A percentile compares a stretch with the other conserved stretches of the same genome.
Evolutionary conservation across 192 early-diverging fungal species (phyloP).

Genomic region (Borealophlyctis nickersoniae): DNA sequence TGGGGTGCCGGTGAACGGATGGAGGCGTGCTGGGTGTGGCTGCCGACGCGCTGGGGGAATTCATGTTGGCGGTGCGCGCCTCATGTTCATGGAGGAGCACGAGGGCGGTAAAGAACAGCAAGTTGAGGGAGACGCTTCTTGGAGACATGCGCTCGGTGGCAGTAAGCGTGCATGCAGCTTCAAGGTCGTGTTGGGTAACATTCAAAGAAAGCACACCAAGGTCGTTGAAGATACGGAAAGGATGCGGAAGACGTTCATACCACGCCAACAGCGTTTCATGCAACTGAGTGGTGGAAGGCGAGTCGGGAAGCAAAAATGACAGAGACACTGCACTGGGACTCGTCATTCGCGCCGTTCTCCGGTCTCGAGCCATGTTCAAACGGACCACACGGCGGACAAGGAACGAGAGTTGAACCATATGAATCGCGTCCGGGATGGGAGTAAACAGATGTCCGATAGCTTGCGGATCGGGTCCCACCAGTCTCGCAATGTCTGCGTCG

Average conservation of each 20-base stretch:
- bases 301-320: background rate
- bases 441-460: constrained; percentile 23
- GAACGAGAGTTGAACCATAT: constrained; percentile 27
- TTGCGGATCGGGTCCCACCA: no score
- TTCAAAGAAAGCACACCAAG: no score
- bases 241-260: constrained; percentile 18
- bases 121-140: constrained; percentile 8
- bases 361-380: background rate
- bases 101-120: constrained; percentile 19
- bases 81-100: constrained; percentile 26
- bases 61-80: background rate
- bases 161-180: background rate
- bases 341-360: no score
- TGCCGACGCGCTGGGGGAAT: no score
- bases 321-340: background rate
- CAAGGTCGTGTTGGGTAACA: no score
- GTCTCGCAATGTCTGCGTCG: no score
- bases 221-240: constrained; percentile 12
- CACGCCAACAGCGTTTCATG: constrained; percentile 22
- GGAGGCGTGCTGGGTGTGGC: no score
- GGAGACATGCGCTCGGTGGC: constrained; percentile 9
- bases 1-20: no score
- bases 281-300: background rate
- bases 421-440: background rate
- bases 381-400: constrained; percentile 19